Base-by-base conservation (phyloP, 805 yeast species). In the Brettanomyces sp. region DNA sequence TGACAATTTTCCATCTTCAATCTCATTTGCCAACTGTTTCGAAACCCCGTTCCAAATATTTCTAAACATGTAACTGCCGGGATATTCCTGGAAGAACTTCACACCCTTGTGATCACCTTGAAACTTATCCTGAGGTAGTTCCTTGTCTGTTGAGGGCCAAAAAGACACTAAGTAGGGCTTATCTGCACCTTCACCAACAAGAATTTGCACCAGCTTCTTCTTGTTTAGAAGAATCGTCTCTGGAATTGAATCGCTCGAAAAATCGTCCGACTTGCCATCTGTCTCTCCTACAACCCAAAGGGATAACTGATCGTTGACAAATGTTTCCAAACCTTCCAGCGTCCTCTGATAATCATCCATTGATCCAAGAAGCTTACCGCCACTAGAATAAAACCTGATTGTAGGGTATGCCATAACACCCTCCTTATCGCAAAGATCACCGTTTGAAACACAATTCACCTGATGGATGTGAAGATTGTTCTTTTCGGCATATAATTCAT, bases 361-460 rank as follows among this genome's bases (percentile, higher is more conserved):
- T 28, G 74, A 65, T 7, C 59, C 65, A 53, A 55, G 63, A 54
- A 61, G 56, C 58, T 45, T 76, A 2, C 66, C 68, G 3, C 59
- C 56, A 0, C 88, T 83, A 1, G 79, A 79, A 64, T 84, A 90
- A 7, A 91, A 68, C 45, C 83, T 69, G 36, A 91, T 64, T 21
- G 73, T 67, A 5, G 99, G 99, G 59, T 76, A 90, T n/a, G 68
- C 74, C 18, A 47, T 54, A 46, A 91, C 74, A 3, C 73, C 71
- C 62, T 86, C 85, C 23, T 79, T 67, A 7, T 65, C 69, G 64
- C 99, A 93, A 45, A 93, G 68, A 60, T 91, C 98, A 11, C 95
- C 96, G 57, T 82, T 75, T 41, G 77, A 86, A 7, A 85, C 75
- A 66, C 99, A 93, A 63, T 93, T 80, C 34, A 93, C 95, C 57